Percentiles rank a stretch among this genome's conserved stretches.
These are phyloP conservation scores for Rhodocollybia butyracea DNA, from an alignment of 768 basidiomycete genomes.

Conservation along the genomic window DNA sequence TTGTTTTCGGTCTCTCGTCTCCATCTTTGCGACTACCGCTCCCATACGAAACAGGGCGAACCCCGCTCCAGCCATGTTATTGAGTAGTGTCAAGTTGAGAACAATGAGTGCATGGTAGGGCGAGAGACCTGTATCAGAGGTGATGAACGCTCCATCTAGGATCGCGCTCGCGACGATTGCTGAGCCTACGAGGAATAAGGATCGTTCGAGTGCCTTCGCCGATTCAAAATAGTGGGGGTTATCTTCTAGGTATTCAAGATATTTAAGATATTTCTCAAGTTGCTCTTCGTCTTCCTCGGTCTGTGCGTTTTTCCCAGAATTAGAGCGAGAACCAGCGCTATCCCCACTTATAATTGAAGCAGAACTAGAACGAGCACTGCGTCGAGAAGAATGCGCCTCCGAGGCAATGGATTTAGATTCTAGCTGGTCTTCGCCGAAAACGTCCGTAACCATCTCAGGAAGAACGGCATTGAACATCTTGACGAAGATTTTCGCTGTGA, in stretches of 20 bases:
- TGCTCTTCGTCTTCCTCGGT: too few relatives aligned
- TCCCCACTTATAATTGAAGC: too few relatives aligned
- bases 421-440: not conserved
- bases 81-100: not conserved
- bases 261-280: not conserved
- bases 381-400: too few relatives aligned
- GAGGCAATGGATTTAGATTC: not conserved
- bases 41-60: not conserved
- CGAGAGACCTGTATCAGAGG: not conserved
- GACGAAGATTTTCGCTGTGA: not conserved
- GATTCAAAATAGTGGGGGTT: not conserved
- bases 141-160: not conserved
- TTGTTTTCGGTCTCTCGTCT: not conserved
- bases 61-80: not conserved
- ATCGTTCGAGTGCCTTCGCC: not conserved
- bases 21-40: not conserved
- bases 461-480: not conserved
- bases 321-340: too few relatives aligned
- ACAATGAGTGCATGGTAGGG: not conserved
- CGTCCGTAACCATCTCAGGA: not conserved
- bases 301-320: not conserved
- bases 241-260: not conserved
- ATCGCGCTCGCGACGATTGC: not conserved
- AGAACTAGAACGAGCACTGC: too few relatives aligned
- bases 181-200: not conserved